Percentiles rank a stretch among this genome's conserved stretches.
Evolutionary conservation across 2,329 filamentous ascomycete genomes (phyloP).

Genomic region (Talaromyces pinophilus): DNA sequence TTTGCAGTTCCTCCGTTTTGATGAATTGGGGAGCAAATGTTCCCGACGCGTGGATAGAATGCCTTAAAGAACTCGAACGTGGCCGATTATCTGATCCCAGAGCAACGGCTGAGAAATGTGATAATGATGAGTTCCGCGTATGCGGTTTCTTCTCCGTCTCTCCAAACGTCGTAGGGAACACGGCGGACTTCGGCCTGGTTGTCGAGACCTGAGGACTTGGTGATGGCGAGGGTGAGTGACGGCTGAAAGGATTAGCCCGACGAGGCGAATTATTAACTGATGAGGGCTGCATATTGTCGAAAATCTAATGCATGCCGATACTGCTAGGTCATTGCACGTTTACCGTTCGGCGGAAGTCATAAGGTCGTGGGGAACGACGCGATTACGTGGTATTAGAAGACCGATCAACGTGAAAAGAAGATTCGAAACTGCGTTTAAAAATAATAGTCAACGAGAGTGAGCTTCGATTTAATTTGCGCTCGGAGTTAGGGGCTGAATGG

Average conservation of each 20-base stretch:
- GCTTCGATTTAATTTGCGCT: background rate
- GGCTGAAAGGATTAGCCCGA: constrained; percentile 77
- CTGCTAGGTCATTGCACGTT: constrained; percentile 16
- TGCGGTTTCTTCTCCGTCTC: constrained; percentile 55
- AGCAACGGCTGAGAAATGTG: constrained; percentile 53
- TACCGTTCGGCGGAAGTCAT: constrained; percentile 1
- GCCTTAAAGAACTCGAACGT: constrained; percentile 65
- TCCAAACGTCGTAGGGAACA: constrained; percentile 63
- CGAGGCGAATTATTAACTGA: constrained; percentile 66
- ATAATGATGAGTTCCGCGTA: constrained; percentile 68
- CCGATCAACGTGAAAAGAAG: background rate
- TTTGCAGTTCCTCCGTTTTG: constrained; percentile 75
- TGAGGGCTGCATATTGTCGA: constrained; percentile 53
- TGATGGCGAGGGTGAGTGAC: constrained; percentile 66
- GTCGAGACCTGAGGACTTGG: constrained; percentile 52
- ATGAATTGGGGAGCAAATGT: constrained; percentile 98
- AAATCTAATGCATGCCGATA: constrained; percentile 24
- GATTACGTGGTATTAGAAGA: background rate
- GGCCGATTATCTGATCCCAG: constrained; percentile 44
- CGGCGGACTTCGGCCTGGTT: constrained; percentile 70
- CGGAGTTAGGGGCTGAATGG: background rate
- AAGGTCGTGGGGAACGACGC: background rate
- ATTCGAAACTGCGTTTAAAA: background rate
- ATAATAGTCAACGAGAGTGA: background rate
- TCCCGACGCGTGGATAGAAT: constrained; percentile 64